Evolutionary conservation across 441 rosid species (phyloP).

Genomic region (Corymbia calophylla): DNA sequence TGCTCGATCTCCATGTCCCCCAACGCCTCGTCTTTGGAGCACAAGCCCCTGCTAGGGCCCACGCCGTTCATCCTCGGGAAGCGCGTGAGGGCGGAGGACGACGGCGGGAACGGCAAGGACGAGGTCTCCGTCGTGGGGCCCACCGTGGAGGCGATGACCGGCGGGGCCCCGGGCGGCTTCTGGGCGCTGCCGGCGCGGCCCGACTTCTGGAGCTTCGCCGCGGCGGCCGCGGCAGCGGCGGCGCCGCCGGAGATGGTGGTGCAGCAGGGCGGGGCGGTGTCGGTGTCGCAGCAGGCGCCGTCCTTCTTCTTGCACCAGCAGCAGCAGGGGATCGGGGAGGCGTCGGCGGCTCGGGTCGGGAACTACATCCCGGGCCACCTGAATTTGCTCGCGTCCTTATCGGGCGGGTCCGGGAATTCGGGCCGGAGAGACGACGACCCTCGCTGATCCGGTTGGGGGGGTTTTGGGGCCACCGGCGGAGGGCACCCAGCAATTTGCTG

Average conservation of each 20-base stretch:
- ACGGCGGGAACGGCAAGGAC: conserved; percentile 24
- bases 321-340: conserved; percentile 81
- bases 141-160: conserved; percentile 44
- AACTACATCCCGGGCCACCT: conserved; percentile 93
- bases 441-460: conserved; percentile 25
- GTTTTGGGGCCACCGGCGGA: not conserved
- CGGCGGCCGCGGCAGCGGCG: conserved; percentile 10
- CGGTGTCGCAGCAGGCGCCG: conserved; percentile 46
- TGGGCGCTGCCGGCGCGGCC: conserved; percentile 84
- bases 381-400: conserved; percentile 83
- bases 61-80: conserved; percentile 81
- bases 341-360: conserved; percentile 90
- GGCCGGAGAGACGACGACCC: conserved; percentile 75
- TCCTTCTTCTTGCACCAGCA: conserved; percentile 63
- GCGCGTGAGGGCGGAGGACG: conserved; percentile 64
- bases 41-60: conserved; percentile 55
- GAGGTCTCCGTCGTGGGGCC: conserved; percentile 16
- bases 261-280: conserved; percentile 17
- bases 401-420: conserved; percentile 74
- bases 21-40: conserved; percentile 37
- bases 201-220: conserved; percentile 83
- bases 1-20: conserved; percentile 10
- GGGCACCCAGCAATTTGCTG: conserved; percentile 5
- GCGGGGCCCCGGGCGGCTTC: conserved; percentile 45
- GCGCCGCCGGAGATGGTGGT: conserved; percentile 50